Evolutionary conservation across 2,329 filamentous ascomycete species (phyloP).

Genomic region (Zasmidium citrigriseum): DNA sequence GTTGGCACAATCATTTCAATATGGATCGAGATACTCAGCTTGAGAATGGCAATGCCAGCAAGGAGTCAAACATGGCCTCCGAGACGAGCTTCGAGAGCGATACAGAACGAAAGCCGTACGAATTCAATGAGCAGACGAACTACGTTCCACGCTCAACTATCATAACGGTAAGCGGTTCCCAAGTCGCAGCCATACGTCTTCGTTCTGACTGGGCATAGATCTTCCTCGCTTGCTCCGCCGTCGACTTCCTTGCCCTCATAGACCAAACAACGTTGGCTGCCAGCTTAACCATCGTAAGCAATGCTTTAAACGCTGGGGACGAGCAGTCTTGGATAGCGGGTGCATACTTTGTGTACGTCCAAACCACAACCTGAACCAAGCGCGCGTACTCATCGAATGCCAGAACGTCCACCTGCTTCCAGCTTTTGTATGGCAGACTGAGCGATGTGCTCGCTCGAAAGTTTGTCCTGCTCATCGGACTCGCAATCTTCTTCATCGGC

Average conservation of each 20-base stretch:
- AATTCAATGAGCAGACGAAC: constrained; percentile 59
- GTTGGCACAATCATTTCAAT: background rate
- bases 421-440: constrained; percentile 63
- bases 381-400: constrained; percentile 29
- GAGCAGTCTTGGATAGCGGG: constrained; percentile 58
- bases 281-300: constrained; percentile 57
- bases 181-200: background rate
- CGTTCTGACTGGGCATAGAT: constrained; percentile 42
- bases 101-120: constrained; percentile 22
- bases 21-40: constrained; percentile 14
- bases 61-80: background rate
- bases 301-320: constrained; percentile 50
- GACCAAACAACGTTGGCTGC: constrained; percentile 60
- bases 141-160: constrained; percentile 55
- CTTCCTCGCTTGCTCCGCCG: constrained; percentile 58
- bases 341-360: constrained; percentile 52
- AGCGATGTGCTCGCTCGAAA: constrained; percentile 70
- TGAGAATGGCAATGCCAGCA: constrained; percentile 1
- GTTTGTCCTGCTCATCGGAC: constrained; percentile 60
- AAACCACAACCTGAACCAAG: background rate
- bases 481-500: constrained; percentile 57
- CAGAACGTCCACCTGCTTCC: constrained; percentile 45
- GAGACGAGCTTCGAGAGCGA: constrained; percentile 9
- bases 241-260: constrained; percentile 58
- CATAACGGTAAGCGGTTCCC: constrained; percentile 52